A percentile compares a stretch with the other conserved stretches of the same genome.
Evolutionary conservation across 495 filamentous ascomycete species (phyloP).

Genomic region (Rhypophila decipiens): DNA sequence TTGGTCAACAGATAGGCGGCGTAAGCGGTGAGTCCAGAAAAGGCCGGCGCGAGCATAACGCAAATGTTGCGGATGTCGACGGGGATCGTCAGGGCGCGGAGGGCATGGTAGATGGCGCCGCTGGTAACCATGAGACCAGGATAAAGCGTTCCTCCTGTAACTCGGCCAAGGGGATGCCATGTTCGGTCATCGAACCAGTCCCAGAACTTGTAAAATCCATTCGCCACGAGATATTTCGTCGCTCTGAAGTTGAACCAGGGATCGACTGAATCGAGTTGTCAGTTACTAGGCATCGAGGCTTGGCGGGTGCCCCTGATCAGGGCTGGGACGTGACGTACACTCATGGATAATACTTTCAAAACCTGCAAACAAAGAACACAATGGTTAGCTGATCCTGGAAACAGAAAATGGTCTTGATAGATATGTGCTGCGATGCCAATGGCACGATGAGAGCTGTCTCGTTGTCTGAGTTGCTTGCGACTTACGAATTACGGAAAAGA

Average conservation of each 20-base stretch:
- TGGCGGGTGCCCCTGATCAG: constrained; percentile 4
- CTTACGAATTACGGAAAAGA: constrained; percentile 97
- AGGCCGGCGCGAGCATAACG: constrained; percentile 90
- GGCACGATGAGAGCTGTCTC: too few species aligned
- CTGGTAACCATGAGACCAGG: constrained; percentile 99
- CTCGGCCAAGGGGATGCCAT: constrained; percentile 98
- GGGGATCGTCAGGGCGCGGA: constrained; percentile 84
- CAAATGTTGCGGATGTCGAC: constrained; percentile 99
- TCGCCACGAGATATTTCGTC: constrained; percentile 90
- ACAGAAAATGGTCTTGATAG: too few species aligned
- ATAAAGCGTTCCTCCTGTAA: constrained; percentile 97
- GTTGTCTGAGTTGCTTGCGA: too few species aligned
- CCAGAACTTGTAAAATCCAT: constrained; percentile 99
- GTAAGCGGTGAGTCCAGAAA: constrained; percentile 90
- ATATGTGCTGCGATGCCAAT: too few species aligned
- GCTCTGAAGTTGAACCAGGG: constrained; percentile 99
- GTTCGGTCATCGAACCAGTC: constrained; percentile 99
- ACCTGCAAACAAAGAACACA: constrained; percentile 46
- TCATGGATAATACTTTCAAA: constrained; percentile 99
- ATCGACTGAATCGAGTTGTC: constrained; percentile 61
- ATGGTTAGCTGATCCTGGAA: constrained; percentile 27
- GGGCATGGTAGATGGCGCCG: constrained; percentile 90
- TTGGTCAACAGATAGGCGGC: constrained; percentile 94
- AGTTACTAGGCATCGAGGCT: constrained; percentile 14
- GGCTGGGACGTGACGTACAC: constrained; percentile 68